phyloP scores from a whole-genome alignment of 2,329 filamentous ascomycete genomes.

The Boeremia exigua region DNA sequence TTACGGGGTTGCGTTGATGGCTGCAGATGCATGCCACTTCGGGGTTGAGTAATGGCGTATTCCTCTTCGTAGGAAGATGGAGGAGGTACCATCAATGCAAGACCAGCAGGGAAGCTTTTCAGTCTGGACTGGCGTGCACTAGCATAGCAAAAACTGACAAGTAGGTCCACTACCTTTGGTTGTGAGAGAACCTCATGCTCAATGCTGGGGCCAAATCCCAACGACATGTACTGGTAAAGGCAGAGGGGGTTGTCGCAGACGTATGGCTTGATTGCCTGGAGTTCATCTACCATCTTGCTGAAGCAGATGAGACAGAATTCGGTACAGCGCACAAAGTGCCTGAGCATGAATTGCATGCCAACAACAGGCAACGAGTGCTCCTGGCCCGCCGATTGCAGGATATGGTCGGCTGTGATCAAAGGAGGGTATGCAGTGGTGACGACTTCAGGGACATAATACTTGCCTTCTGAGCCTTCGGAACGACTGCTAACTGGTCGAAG shows the following conservation, averaged over 20 bases:
- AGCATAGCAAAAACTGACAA: slow-evolving; percentile 80
- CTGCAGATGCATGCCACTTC: background rate
- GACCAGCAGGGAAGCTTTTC: slow-evolving; percentile 63
- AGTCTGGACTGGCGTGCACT: slow-evolving; percentile 56
- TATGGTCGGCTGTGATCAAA: slow-evolving; percentile 60
- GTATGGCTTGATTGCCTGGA: slow-evolving; percentile 74
- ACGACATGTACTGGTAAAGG: slow-evolving; percentile 83
- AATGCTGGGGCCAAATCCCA: slow-evolving; percentile 85
- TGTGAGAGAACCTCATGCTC: slow-evolving; percentile 83
- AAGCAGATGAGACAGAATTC: slow-evolving; percentile 90
- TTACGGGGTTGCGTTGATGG: background rate
- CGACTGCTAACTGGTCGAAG: slow-evolving; percentile 30
- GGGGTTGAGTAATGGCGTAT: slow-evolving; percentile 4
- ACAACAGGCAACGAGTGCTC: slow-evolving; percentile 62
- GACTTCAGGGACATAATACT: slow-evolving; percentile 47
- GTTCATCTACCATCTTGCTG: slow-evolving; percentile 66
- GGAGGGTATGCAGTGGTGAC: slow-evolving; percentile 49
- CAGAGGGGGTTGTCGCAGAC: slow-evolving; percentile 80
- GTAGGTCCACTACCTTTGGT: slow-evolving; percentile 81
- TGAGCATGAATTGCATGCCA: slow-evolving; percentile 76
- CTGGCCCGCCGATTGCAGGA: slow-evolving; percentile 42
- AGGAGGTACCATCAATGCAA: slow-evolving; percentile 61
- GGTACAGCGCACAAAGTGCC: slow-evolving; percentile 79
- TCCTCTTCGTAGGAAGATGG: slow-evolving; percentile 24
- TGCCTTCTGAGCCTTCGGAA: slow-evolving; percentile 45